These are phyloP conservation scores for Melocanna baccifera DNA, from an alignment of 176 grass and related monocot genomes.

Conservation along the genomic window DNA sequence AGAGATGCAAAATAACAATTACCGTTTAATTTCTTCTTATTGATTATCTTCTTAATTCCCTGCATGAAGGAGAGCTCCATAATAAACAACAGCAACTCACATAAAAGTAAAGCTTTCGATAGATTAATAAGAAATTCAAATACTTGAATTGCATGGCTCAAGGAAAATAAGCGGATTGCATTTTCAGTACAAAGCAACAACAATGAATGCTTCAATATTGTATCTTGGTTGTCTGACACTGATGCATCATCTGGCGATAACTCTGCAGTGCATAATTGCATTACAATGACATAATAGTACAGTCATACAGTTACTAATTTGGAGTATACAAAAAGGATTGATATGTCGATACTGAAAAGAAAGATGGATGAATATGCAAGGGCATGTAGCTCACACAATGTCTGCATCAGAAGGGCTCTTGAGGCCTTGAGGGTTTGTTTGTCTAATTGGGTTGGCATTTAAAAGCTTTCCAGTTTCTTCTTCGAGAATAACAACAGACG, in stretches of 20 bases:
- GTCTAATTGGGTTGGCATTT: slow-evolving; percentile 62
- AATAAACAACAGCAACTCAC: neutral
- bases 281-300: slow-evolving; percentile 26
- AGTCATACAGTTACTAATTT: neutral
- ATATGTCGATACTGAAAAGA: neutral
- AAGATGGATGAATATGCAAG: neutral
- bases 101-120: neutral
- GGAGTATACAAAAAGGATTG: neutral
- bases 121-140: slow-evolving; percentile 27
- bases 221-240: slow-evolving; percentile 37
- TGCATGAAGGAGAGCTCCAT: slow-evolving; percentile 29
- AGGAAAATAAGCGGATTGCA: slow-evolving; percentile 74
- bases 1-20: slow-evolving; percentile 74
- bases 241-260: slow-evolving; percentile 27
- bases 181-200: slow-evolving; percentile 90
- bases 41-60: slow-evolving; percentile 78
- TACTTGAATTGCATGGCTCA: slow-evolving; percentile 81
- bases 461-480: slow-evolving; percentile 73
- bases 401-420: slow-evolving; percentile 69
- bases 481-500: slow-evolving; percentile 70
- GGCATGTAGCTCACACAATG: slow-evolving; percentile 49
- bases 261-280: slow-evolving; percentile 28
- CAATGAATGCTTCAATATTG: slow-evolving; percentile 49
- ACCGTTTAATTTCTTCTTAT: slow-evolving; percentile 68
- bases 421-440: slow-evolving; percentile 50